Evolutionary conservation across 306 rosid genomes (phyloP).

Genomic region (Fagus crenata): DNA sequence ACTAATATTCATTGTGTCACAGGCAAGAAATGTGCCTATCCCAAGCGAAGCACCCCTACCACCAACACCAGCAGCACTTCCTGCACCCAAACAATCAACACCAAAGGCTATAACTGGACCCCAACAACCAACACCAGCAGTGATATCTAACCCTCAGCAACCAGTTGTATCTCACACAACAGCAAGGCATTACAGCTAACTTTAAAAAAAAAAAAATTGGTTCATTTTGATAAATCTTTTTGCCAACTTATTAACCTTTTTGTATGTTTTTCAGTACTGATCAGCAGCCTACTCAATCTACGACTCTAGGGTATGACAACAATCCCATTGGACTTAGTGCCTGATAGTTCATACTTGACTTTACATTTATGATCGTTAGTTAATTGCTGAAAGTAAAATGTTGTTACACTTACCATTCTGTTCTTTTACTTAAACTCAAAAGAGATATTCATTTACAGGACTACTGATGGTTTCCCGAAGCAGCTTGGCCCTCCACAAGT

Average conservation of each 20-base stretch:
- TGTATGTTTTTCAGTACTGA: too few species aligned
- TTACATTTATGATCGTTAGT: neutral
- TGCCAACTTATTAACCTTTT: too few species aligned
- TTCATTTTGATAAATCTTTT: too few species aligned
- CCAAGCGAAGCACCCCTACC: conserved; percentile 50
- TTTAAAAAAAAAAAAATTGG: neutral
- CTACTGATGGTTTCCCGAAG: neutral
- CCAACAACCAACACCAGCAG: conserved; percentile 18
- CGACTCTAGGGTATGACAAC: too few species aligned
- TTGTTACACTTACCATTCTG: neutral
- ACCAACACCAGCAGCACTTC: conserved; percentile 6
- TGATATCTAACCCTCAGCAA: conserved; percentile 18
- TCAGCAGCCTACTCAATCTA: too few species aligned
- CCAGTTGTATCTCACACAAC: conserved; percentile 20
- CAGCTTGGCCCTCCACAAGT: conserved; percentile 11
- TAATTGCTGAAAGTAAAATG: neutral
- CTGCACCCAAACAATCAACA: conserved; percentile 21
- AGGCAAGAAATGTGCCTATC: conserved; percentile 62
- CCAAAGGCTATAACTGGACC: conserved; percentile 19
- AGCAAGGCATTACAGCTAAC: conserved; percentile 27
- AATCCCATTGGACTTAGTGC: too few species aligned
- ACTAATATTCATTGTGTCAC: conserved; percentile 19
- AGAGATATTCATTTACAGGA: conserved; percentile 1
- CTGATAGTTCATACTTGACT: neutral
- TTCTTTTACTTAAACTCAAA: neutral